Percentiles rank a stretch among this genome's conserved stretches.
Conservation (phyloP, 1,284 basidiomycete genomes). For the Xerocomus minutiporus region DNA sequence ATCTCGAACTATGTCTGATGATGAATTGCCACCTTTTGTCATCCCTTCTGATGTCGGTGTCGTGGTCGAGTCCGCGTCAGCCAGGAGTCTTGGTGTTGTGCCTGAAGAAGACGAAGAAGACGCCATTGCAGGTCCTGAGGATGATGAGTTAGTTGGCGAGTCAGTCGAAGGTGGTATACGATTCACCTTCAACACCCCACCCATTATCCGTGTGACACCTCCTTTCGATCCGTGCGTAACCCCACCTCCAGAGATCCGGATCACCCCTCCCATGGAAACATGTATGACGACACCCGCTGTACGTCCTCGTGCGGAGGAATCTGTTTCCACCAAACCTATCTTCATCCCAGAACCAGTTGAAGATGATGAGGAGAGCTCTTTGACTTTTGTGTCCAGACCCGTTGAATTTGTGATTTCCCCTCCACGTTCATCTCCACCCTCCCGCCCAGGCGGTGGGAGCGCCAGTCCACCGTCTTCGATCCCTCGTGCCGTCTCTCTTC, state of each 20-base stretch:
- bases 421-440: conserved; percentile 19
- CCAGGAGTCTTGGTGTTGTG: conserved; percentile 36
- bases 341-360: conserved; percentile 24
- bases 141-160: conserved; percentile 45
- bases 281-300: conserved; percentile 9
- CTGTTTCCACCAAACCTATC: conserved; percentile 4
- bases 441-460: conserved; percentile 9
- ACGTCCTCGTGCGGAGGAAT: conserved; percentile 3
- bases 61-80: conserved; percentile 37
- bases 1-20: conserved; percentile 42
- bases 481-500: conserved; percentile 42
- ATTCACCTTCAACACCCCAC: conserved; percentile 61
- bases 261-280: conserved; percentile 20
- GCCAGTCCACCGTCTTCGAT: conserved; percentile 47
- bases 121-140: conserved; percentile 33
- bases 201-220: conserved; percentile 38
- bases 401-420: conserved; percentile 18
- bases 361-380: conserved; percentile 30
- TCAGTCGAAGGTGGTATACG: conserved; percentile 59
- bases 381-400: conserved; percentile 21
- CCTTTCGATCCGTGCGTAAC: conserved; percentile 42
- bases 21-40: conserved; percentile 46
- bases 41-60: conserved; percentile 49
- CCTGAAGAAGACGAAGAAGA: conserved; percentile 46
- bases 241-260: conserved; percentile 25